These are phyloP conservation scores for Pyrenopolyporus hunteri DNA, from an alignment of 495 filamentous ascomycete genomes.

Conservation along the genomic window DNA sequence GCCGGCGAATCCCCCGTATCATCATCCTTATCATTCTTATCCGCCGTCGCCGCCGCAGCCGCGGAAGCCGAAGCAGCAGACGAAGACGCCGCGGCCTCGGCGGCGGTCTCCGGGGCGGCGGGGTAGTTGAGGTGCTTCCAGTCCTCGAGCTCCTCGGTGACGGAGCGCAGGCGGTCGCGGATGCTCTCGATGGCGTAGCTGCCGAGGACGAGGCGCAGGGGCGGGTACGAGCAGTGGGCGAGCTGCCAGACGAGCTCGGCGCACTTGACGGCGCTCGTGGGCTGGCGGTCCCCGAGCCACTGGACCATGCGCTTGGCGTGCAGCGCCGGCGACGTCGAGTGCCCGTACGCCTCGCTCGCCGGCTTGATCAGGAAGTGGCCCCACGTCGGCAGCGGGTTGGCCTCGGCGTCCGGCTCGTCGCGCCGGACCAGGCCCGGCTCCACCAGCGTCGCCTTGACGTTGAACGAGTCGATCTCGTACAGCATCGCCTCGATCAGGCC, in stretches of 20 bases:
- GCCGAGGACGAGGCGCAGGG: constrained; percentile 81
- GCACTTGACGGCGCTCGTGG: constrained; percentile 88
- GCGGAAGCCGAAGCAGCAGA: constrained; percentile 45
- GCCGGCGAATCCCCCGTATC: constrained; percentile 40
- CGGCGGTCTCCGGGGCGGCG: constrained; percentile 43
- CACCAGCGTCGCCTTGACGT: constrained; percentile 89
- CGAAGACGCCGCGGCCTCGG: background rate
- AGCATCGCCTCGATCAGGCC: constrained; percentile 94
- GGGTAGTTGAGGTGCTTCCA: constrained; percentile 80
- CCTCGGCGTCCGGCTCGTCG: constrained; percentile 63
- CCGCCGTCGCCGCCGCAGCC: constrained; percentile 1
- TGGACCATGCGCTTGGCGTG: constrained; percentile 95
- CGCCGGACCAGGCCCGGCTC: constrained; percentile 87
- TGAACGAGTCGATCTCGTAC: constrained; percentile 90
- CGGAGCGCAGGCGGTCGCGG: constrained; percentile 81
- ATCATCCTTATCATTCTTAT: constrained; percentile 40
- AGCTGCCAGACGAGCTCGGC: constrained; percentile 98
- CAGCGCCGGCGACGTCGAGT: constrained; percentile 75
- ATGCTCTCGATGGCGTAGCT: constrained; percentile 96
- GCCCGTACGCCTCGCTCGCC: constrained; percentile 79
- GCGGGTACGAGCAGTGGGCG: constrained; percentile 89
- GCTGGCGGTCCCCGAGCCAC: constrained; percentile 91
- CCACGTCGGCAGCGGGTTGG: constrained; percentile 72
- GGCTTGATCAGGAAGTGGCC: constrained; percentile 92
- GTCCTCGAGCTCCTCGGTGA: constrained; percentile 94